Evolutionary conservation across 495 filamentous ascomycete species (phyloP), one percentile per base, ranked within the genome.

Genomic region (Filosporella fistucella): DNA sequence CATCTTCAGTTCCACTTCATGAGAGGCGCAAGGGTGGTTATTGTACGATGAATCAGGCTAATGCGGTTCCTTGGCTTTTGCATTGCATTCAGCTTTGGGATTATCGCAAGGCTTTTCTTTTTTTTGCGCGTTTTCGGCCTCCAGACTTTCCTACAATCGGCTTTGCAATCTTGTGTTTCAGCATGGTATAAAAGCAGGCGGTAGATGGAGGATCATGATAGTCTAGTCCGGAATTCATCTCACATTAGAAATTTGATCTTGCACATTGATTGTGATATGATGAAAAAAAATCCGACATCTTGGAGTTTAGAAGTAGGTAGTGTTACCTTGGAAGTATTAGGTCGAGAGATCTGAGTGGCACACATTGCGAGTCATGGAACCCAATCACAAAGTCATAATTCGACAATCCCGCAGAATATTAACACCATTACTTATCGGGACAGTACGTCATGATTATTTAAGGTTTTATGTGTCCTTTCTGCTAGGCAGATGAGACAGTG

Each of bases 141-240:
- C 14, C 22, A 18, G 41, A 34, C 17, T 36, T 39, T 45, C 37
- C 45, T 53, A 50, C 52, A 54, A 54, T 43, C 54, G 53, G 49
- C 53, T 50, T 54, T 56, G 52, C 52, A 21, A 59, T 55, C 45
- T 60, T 54, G 44, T 56, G 49, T 60, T 55, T 60, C 45, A 47
- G 57, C 57, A 60, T 60, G 57, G 53, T 60, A 60, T 55, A 60
- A 60, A 60, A 56, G 57, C 57, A 60, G 46, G 50, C 49, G 45
- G 53, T 60, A 60, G 57, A 60, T 60, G 57, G 50, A 60, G 49
- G 57, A 51, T 56, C 49, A 56, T 47, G 53, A 46, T 54, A 60
- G 57, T 54, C 45, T 60, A 56, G 49, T 50, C 50, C 29, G 49
- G 45, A 60, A 60, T 60, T 42, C 49, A 60, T 56, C 50, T 56